A percentile compares a stretch with the other conserved stretches of the same genome.
Evolutionary conservation across 164 flowering plant species (phyloP).

Genomic region (Chloranthus sessilifolius): DNA sequence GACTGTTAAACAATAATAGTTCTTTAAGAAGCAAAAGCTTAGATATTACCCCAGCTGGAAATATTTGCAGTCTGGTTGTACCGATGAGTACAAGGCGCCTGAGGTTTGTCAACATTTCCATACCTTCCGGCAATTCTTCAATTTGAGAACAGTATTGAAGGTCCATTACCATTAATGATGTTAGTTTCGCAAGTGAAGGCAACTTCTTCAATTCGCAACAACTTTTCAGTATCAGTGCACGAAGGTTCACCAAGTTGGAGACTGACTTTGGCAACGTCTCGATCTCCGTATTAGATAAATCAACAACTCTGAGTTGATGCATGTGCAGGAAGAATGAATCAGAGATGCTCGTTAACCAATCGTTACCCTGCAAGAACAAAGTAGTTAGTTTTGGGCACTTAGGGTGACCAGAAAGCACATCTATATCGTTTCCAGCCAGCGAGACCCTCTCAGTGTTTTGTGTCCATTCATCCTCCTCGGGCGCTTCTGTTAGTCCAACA

Average conservation of each 20-base stretch:
- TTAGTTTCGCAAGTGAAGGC: neutral
- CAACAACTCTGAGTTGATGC: neutral
- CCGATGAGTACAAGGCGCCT: neutral
- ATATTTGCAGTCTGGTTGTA: neutral
- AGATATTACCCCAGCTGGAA: neutral
- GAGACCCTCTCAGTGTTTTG: neutral
- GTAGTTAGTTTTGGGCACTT: neutral
- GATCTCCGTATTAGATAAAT: neutral
- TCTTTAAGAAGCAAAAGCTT: neutral
- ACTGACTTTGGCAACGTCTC: neutral
- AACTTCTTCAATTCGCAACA: neutral
- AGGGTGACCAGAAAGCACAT: neutral
- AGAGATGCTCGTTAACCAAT: neutral
- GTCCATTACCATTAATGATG: neutral
- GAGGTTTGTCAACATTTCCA: slow-evolving; percentile 1
- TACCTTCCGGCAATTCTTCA: neutral
- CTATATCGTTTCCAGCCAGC: no score
- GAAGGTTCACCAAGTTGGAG: slow-evolving; percentile 2
- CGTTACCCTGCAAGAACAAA: neutral
- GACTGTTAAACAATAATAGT: neutral
- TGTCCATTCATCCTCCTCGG: neutral
- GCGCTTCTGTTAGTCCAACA: neutral
- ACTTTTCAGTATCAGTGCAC: neutral
- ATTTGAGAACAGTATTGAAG: neutral
- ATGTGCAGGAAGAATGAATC: neutral